Percentiles rank a stretch among this genome's conserved stretches.
Evolutionary conservation across 129 eudicot genomes (phyloP).

Genomic region (Helianthus tuberosus): DNA sequence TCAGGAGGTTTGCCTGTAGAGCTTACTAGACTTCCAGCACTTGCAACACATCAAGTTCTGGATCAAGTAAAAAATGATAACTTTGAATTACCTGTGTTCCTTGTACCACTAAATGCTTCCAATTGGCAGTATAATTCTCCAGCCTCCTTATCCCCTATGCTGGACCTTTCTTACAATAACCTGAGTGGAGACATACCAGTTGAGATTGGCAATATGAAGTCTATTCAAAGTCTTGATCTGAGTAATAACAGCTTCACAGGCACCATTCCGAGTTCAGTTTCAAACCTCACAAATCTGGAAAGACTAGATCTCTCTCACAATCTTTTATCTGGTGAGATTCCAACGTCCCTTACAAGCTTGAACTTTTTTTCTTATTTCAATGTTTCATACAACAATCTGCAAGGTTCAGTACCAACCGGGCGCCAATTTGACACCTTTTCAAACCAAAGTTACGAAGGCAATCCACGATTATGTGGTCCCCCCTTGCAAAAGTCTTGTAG

Average conservation of each 20-base stretch:
- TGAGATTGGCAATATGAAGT: neutral
- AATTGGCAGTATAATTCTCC: too few species aligned
- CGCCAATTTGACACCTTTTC: too few species aligned
- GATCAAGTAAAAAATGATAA: too few species aligned
- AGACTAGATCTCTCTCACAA: neutral
- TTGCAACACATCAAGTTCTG: too few species aligned
- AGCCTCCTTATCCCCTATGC: too few species aligned
- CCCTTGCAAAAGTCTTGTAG: too few species aligned
- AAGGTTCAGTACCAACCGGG: neutral
- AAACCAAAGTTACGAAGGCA: too few species aligned
- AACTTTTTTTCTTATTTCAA: neutral
- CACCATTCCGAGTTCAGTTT: neutral
- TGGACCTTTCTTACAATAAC: neutral
- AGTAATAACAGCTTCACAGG: neutral
- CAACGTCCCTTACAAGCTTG: neutral
- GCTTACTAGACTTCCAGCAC: too few species aligned
- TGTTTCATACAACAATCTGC: neutral
- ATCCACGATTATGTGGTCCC: too few species aligned
- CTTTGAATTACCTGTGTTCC: too few species aligned
- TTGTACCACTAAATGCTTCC: too few species aligned
- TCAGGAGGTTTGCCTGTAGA: too few species aligned
- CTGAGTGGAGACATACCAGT: neutral
- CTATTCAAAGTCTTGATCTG: neutral
- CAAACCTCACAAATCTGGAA: neutral
- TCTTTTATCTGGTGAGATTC: neutral